These are phyloP conservation scores for Gnomoniopsis sp. DNA, from an alignment of 2,329 filamentous ascomycete species.

Conservation along the genomic window DNA sequence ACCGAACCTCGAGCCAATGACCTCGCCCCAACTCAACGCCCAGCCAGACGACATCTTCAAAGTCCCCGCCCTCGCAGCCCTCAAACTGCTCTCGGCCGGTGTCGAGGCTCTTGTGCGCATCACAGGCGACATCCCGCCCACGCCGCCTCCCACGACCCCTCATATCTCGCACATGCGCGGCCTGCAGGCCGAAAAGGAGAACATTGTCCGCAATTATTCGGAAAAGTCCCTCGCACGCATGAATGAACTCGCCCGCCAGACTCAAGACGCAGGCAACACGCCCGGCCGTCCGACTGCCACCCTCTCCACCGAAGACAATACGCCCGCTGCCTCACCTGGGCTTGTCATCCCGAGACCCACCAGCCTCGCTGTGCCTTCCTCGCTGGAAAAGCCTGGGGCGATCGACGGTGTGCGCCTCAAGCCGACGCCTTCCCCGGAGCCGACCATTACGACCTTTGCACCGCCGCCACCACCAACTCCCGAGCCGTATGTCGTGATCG, in stretches of 20 bases:
- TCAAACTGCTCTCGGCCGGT: slow-evolving; percentile 73
- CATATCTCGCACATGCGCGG: slow-evolving; percentile 63
- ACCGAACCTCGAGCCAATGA: slow-evolving; percentile 23
- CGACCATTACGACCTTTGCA: not conserved
- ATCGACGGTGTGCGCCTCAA: slow-evolving; percentile 56
- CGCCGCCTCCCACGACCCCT: slow-evolving; percentile 64
- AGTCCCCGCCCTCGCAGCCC: slow-evolving; percentile 68
- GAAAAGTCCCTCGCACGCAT: slow-evolving; percentile 49
- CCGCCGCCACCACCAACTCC: slow-evolving; percentile 28
- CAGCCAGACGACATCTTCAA: slow-evolving; percentile 65
- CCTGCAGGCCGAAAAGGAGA: slow-evolving; percentile 60
- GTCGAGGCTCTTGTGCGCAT: slow-evolving; percentile 68
- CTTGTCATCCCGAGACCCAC: not conserved
- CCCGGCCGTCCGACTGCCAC: slow-evolving; percentile 8
- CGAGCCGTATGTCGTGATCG: slow-evolving; percentile 58
- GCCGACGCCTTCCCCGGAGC: slow-evolving; percentile 26
- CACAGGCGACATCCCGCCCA: slow-evolving; percentile 77
- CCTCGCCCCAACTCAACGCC: slow-evolving; percentile 26
- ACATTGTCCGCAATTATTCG: slow-evolving; percentile 55
- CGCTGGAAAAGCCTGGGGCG: slow-evolving; percentile 22
- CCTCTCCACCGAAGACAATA: not conserved
- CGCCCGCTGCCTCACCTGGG: not conserved
- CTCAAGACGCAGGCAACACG: slow-evolving; percentile 21
- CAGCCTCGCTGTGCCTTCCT: slow-evolving; percentile 17
- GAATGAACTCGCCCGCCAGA: slow-evolving; percentile 34